Conservation (phyloP, 192 early-diverging fungal genomes). For the Obelidium mucronatum region DNA sequence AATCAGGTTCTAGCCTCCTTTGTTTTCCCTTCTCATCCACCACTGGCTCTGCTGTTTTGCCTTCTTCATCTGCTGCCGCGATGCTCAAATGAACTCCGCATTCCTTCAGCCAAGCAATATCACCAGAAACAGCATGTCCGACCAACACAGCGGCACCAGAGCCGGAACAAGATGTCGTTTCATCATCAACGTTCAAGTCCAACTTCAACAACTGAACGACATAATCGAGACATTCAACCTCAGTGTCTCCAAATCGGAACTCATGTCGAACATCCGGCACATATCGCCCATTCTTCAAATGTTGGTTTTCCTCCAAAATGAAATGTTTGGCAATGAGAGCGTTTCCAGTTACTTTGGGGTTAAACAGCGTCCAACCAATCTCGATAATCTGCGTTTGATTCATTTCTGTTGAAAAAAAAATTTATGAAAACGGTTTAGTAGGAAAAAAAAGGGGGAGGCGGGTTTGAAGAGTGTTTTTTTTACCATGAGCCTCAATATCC, state of each 20-base stretch:
- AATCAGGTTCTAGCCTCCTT: too few relatives aligned
- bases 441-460: conserved; percentile 17
- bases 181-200: conserved; percentile 21
- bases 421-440: background rate
- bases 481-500: conserved; percentile 31
- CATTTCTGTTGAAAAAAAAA: conserved; percentile 10
- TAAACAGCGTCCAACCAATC: conserved; percentile 31
- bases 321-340: conserved; percentile 29
- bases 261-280: conserved; percentile 19
- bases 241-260: conserved; percentile 32
- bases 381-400: conserved; percentile 28
- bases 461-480: background rate
- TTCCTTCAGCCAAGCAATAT: conserved; percentile 20
- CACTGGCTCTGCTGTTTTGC: background rate
- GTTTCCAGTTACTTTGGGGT: conserved; percentile 9
- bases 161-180: background rate
- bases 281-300: conserved; percentile 13
- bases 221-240: conserved; percentile 31
- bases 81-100: conserved; percentile 16
- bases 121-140: conserved; percentile 20
- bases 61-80: background rate
- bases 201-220: conserved; percentile 16
- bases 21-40: background rate
- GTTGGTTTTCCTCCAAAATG: conserved; percentile 23
- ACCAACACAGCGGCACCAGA: conserved; percentile 4